Percentiles rank a stretch among this genome's conserved stretches.
Evolutionary conservation across 306 rosid species (phyloP).

Genomic region (Mimosa pudica): DNA sequence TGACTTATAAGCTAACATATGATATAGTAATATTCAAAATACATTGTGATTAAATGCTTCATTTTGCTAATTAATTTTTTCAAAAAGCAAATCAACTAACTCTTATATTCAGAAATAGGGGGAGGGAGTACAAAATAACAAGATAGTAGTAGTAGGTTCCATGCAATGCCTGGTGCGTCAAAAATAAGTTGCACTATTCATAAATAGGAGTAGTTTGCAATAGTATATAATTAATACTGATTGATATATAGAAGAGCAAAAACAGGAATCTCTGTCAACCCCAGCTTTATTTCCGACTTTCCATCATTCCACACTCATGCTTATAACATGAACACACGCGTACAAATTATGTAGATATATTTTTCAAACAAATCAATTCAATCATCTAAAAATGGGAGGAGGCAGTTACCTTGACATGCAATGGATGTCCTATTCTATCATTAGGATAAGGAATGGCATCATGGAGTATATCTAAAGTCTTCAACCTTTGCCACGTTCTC

Average conservation of each 20-base stretch:
- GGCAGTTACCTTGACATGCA: constrained; percentile 69
- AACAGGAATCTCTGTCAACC: constrained; percentile 6
- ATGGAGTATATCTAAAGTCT: constrained; percentile 60
- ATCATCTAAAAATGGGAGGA: constrained; percentile 16
- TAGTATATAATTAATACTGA: background rate
- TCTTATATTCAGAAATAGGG: no score
- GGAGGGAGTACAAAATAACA: constrained; percentile 4
- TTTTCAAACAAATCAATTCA: background rate
- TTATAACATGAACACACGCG: constrained; percentile 19
- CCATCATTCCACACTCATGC: constrained; percentile 21
- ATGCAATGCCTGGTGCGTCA: background rate
- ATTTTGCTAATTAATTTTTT: no score
- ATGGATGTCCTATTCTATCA: constrained; percentile 74
- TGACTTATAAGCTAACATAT: no score
- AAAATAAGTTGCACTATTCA: background rate
- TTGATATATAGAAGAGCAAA: constrained; percentile 6
- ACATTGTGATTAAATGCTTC: no score
- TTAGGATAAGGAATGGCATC: constrained; percentile 71
- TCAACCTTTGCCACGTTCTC: constrained; percentile 82
- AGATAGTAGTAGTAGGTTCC: background rate
- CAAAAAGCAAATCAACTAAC: no score
- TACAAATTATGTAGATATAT: background rate
- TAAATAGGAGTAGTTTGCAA: background rate
- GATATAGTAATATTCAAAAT: no score
- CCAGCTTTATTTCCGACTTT: constrained; percentile 12